Evolutionary conservation across 495 filamentous ascomycete genomes (phyloP), one percentile per base, ranked within the genome.

Genomic region (Annulohypoxylon bovei): DNA sequence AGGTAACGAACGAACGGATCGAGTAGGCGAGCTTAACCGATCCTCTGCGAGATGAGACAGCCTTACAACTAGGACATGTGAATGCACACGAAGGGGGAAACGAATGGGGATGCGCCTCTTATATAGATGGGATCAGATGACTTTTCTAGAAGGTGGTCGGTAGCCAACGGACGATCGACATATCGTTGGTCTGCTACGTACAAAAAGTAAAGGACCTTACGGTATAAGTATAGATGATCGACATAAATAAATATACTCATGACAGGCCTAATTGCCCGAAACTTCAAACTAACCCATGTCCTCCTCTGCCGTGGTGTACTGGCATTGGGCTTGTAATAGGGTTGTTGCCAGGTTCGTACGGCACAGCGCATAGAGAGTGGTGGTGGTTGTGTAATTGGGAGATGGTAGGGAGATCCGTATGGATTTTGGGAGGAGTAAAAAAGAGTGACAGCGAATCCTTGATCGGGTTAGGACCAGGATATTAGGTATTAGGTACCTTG

Each of bases 221-320:
- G 57, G 22, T 65, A 66, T 63, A 63, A 47, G 52, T 62, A 67
- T 64, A 64, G 32, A 63, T 64, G 69, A 72, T 72, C 69, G 63
- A 64, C 69, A 56, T n/a, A 49, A 50, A 39, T 42, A 61, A 50
- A 59, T 35, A 61, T 39, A 23, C 40, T 67, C 30, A 50, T 65
- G 46, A 67, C 63, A 72, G 47, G 60, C 25, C 54, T 65, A 72
- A 72, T 68, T 67, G 70, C 65, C 70, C 70, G 65, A 72, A 64
- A 72, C 52, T 55, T 65, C 64, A 72, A 72, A 72, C 70, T 59
- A 57, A 37, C 70, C 70, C 70, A 68, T 68, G 70, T 72, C 61
- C 8, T 22, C 52, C 27, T 39, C 11, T 33, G 18, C 42, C 20
- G n/a, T 39, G 20, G 33, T 3, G 53, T 39, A 32, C 27, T 25